phyloP scores from a whole-genome alignment of 1,284 basidiomycete species.

The Wolfiporia cocos region DNA sequence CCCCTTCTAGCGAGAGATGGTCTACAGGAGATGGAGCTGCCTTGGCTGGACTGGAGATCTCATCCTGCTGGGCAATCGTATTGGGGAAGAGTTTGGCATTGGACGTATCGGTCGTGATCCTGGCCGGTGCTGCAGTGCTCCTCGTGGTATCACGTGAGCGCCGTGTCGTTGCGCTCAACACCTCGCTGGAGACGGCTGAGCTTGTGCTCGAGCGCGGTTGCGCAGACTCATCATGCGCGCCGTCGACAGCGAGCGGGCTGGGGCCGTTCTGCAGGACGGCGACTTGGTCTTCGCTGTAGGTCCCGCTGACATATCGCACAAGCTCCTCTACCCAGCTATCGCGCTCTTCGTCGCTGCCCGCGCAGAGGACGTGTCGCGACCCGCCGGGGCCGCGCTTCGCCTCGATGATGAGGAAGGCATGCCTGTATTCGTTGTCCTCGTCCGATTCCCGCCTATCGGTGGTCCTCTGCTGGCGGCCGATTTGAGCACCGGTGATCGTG shows the following conservation, averaged over 20 bases:
- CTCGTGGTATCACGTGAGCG: slow-evolving; percentile 62
- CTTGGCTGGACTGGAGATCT: slow-evolving; percentile 44
- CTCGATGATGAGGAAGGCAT: slow-evolving; percentile 96
- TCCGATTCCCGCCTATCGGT: slow-evolving; percentile 43
- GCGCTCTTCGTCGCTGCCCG: slow-evolving; percentile 89
- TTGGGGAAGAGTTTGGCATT: slow-evolving; percentile 60
- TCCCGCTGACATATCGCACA: slow-evolving; percentile 74
- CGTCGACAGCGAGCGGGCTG: slow-evolving; percentile 23
- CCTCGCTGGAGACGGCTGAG: slow-evolving; percentile 33
- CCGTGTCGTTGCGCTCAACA: slow-evolving; percentile 27
- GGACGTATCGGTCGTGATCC: slow-evolving; percentile 44
- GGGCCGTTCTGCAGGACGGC: slow-evolving; percentile 15
- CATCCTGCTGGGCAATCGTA: slow-evolving; percentile 31
- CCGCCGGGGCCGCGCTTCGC: slow-evolving; percentile 66
- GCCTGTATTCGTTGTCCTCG: slow-evolving; percentile 91
- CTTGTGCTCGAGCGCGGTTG: slow-evolving; percentile 60
- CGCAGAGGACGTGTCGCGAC: slow-evolving; percentile 89
- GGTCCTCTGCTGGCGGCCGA: slow-evolving; percentile 60
- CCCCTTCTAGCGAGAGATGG: slow-evolving; percentile 38
- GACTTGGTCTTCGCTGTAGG: slow-evolving; percentile 57
- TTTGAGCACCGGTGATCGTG: slow-evolving; percentile 81
- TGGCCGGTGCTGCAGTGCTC: slow-evolving; percentile 51
- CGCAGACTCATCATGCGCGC: slow-evolving; percentile 6
- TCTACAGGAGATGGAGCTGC: slow-evolving; percentile 40
- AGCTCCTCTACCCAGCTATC: slow-evolving; percentile 95